These are phyloP conservation scores for Eucalyptus sp. DNA, from an alignment of 345 rosid species.

Conservation along the genomic window DNA sequence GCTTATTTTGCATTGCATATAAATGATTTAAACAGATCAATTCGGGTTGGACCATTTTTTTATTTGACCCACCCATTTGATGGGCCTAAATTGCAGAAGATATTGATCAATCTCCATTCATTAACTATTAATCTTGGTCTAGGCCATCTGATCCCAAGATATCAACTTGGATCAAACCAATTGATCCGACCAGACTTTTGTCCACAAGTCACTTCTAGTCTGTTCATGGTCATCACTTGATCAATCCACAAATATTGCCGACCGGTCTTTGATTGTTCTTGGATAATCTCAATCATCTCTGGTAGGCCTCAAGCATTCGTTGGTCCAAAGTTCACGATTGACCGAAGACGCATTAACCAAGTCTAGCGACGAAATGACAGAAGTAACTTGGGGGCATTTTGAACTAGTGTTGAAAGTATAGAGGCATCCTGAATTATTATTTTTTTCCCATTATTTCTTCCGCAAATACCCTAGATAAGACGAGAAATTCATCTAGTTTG, in stretches of 20 bases:
- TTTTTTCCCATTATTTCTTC: neutral
- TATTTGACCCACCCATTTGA: no score
- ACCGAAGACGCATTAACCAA: neutral
- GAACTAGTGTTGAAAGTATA: neutral
- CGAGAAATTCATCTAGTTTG: neutral
- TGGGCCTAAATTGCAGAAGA: no score
- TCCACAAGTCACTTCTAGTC: neutral
- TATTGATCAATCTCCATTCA: no score
- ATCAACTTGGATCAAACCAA: neutral
- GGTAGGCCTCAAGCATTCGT: neutral
- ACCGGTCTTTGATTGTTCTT: neutral
- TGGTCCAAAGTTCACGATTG: neutral
- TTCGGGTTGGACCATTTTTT: no score
- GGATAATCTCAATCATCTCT: neutral
- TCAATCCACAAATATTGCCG: neutral
- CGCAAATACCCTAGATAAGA: neutral
- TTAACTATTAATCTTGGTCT: no score
- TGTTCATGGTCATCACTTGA: neutral
- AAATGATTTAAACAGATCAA: no score
- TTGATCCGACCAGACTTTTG: neutral
- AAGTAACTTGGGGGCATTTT: neutral
- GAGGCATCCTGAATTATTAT: neutral
- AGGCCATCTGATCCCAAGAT: neutral
- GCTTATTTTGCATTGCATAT: neutral
- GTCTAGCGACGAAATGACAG: neutral